phyloP scores from a whole-genome alignment of 2,329 filamentous ascomycete genomes.

The Penicillium sp. region DNA sequence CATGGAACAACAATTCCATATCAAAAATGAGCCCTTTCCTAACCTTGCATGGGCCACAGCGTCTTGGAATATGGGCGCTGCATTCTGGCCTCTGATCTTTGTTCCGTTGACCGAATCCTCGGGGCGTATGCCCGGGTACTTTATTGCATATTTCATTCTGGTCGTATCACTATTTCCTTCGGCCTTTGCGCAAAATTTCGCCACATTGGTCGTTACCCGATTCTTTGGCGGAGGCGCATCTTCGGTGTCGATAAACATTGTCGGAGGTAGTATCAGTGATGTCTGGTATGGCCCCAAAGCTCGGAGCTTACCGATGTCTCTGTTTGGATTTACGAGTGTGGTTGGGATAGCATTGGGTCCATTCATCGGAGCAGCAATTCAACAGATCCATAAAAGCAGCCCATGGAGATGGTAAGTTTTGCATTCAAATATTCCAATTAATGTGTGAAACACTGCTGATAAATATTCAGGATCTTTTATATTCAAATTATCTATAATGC shows the following conservation, averaged over 20 bases:
- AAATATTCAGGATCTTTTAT: conserved; percentile 43
- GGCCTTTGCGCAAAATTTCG: conserved; percentile 47
- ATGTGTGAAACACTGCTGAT: background rate
- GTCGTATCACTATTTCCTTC: conserved; percentile 46
- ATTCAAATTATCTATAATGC: conserved; percentile 48
- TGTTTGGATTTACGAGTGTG: conserved; percentile 47
- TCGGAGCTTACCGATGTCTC: conserved; percentile 45
- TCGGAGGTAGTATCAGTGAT: conserved; percentile 38
- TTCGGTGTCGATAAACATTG: conserved; percentile 45
- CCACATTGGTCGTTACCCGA: conserved; percentile 46
- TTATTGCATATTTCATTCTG: conserved; percentile 44
- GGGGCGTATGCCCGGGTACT: conserved; percentile 47
- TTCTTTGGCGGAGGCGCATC: conserved; percentile 48
- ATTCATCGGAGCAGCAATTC: conserved; percentile 44
- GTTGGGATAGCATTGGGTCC: conserved; percentile 48
- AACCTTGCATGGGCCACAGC: conserved; percentile 38
- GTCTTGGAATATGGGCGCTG: conserved; percentile 42
- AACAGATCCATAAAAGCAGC: conserved; percentile 33
- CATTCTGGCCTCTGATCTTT: conserved; percentile 40
- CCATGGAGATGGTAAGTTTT: conserved; percentile 45
- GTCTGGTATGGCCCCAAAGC: conserved; percentile 40
- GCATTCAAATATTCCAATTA: no score
- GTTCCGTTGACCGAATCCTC: conserved; percentile 44
- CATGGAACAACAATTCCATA: conserved; percentile 34
- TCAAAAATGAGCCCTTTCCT: conserved; percentile 37